Percentiles rank a stretch among this genome's conserved stretches.
phyloP scores from a whole-genome alignment of 2,329 filamentous ascomycete genomes.

The Apiospora rasikravindrae region DNA sequence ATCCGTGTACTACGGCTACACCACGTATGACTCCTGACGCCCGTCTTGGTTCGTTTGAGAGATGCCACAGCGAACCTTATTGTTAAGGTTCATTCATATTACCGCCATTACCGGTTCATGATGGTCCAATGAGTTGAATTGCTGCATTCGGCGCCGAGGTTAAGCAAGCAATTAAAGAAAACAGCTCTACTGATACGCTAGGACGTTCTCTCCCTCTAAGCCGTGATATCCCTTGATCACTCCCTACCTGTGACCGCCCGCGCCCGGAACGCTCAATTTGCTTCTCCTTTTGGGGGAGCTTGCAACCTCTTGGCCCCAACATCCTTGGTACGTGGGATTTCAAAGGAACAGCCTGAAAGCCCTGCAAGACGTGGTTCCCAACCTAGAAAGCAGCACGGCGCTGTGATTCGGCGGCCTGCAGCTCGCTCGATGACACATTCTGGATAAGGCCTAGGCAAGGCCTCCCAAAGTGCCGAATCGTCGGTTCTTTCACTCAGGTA shows the following conservation, averaged over 20 bases:
- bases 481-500: background rate
- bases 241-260: constrained; percentile 1
- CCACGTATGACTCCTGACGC: background rate
- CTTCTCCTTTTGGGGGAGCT: constrained; percentile 8
- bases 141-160: background rate
- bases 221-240: background rate
- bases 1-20: background rate
- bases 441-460: background rate
- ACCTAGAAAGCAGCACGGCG: background rate
- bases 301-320: constrained; percentile 14
- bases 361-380: background rate
- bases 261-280: constrained; percentile 16
- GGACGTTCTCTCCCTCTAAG: background rate
- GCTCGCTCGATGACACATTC: background rate
- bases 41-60: constrained; percentile 12
- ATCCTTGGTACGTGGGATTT: constrained; percentile 2
- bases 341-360: constrained; percentile 4
- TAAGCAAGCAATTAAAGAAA: background rate
- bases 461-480: background rate
- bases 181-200: constrained; percentile 8
- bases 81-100: background rate
- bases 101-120: background rate
- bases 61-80: background rate
- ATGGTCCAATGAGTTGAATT: constrained; percentile 4
- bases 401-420: constrained; percentile 7